These are phyloP conservation scores for Camelina neglecta DNA, from an alignment of 345 rosid genomes.

Conservation along the genomic window DNA sequence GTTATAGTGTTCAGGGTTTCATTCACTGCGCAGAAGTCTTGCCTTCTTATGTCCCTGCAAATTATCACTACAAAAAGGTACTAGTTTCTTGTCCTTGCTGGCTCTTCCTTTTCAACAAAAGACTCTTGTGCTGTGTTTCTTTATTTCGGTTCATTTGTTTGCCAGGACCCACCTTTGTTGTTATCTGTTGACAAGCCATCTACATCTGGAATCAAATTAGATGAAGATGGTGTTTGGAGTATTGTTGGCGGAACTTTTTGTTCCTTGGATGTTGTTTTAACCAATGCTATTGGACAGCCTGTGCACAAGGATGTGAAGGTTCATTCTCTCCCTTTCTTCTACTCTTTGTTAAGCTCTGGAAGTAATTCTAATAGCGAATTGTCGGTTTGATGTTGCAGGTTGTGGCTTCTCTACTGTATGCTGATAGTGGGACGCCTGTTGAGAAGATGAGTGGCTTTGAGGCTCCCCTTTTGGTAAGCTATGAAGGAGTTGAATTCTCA, in stretches of 20 bases:
- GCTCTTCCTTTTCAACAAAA: slow-evolving; percentile 12
- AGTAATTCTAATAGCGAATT: not conserved
- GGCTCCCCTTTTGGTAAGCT: slow-evolving; percentile 73
- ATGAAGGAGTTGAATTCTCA: slow-evolving; percentile 78
- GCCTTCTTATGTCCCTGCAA: slow-evolving; percentile 49
- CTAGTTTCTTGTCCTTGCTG: slow-evolving; percentile 7
- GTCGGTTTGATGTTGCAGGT: slow-evolving; percentile 50
- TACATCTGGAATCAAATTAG: slow-evolving; percentile 67
- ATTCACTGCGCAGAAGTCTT: slow-evolving; percentile 57
- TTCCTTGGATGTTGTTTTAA: slow-evolving; percentile 72
- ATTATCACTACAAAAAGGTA: slow-evolving; percentile 57
- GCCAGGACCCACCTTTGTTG: slow-evolving; percentile 70
- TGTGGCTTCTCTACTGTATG: slow-evolving; percentile 75
- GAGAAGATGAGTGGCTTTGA: slow-evolving; percentile 73
- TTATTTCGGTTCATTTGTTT: slow-evolving; percentile 31
- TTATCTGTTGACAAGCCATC: slow-evolving; percentile 65
- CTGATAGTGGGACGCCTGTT: slow-evolving; percentile 64
- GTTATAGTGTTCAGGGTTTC: slow-evolving; percentile 62
- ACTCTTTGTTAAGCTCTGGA: not conserved
- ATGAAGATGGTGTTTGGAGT: slow-evolving; percentile 71
- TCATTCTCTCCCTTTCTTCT: slow-evolving; percentile 17
- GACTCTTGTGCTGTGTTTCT: slow-evolving; percentile 16
- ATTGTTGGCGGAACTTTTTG: slow-evolving; percentile 65
- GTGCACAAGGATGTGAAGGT: slow-evolving; percentile 78
- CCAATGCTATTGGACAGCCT: slow-evolving; percentile 62